These are phyloP conservation scores for Hypericum androsaemum DNA, from an alignment of 345 rosid species.

Conservation along the genomic window DNA sequence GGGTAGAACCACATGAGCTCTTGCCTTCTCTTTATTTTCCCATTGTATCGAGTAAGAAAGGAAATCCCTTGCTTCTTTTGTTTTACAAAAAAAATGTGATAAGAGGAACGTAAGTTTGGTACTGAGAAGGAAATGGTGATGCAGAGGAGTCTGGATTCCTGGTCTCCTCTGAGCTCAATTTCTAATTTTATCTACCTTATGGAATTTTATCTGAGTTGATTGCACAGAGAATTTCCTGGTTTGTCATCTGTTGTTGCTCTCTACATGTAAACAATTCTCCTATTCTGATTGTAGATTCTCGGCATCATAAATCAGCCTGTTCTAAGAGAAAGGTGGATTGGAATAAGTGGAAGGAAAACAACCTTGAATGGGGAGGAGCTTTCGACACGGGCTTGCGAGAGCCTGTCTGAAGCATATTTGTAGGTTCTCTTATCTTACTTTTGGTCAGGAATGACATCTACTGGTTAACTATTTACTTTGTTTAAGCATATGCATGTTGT, in stretches of 20 bases:
- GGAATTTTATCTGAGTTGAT: too few relatives aligned
- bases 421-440: constrained; percentile 27
- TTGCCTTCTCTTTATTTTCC: not conserved
- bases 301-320: constrained; percentile 89
- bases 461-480: constrained; percentile 6
- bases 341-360: constrained; percentile 65
- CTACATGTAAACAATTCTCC: too few relatives aligned
- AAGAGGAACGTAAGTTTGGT: too few relatives aligned
- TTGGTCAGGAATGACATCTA: not conserved
- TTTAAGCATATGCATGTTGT: constrained; percentile 4
- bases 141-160: too few relatives aligned
- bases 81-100: too few relatives aligned
- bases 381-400: constrained; percentile 56
- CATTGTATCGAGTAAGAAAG: not conserved
- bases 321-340: constrained; percentile 86
- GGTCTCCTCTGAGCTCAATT: too few relatives aligned
- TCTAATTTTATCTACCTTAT: too few relatives aligned
- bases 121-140: too few relatives aligned
- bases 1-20: not conserved
- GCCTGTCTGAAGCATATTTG: constrained; percentile 77
- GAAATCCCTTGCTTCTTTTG: too few relatives aligned
- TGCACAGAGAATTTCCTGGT: too few relatives aligned
- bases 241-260: too few relatives aligned
- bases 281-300: constrained; percentile 41
- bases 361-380: constrained; percentile 65